These are phyloP conservation scores for Albifimbria verrucaria DNA, from an alignment of 2,329 filamentous ascomycete species.

Conservation along the genomic window DNA sequence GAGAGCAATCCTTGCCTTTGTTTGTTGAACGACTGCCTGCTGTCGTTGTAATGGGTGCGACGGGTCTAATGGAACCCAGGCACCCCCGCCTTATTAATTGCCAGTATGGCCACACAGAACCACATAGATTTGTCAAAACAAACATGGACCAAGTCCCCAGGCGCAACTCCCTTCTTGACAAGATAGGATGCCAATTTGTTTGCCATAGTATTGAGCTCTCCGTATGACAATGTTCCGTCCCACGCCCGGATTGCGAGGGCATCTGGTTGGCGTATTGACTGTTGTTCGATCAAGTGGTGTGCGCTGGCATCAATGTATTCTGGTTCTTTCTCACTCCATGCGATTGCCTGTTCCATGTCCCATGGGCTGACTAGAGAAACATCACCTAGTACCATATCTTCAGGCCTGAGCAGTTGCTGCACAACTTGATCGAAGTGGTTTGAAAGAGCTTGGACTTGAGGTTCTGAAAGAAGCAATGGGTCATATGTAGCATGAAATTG, in stretches of 20 bases:
- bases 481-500: background rate
- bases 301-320: background rate
- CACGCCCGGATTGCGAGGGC: background rate
- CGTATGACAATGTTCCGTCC: background rate
- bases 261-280: background rate
- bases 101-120: slow-evolving; percentile 28
- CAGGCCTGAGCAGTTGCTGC: background rate
- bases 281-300: background rate
- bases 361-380: background rate
- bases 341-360: background rate
- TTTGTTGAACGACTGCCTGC: slow-evolving; percentile 7
- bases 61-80: slow-evolving; percentile 30
- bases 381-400: background rate
- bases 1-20: slow-evolving; percentile 1
- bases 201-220: slow-evolving; percentile 18
- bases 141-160: slow-evolving; percentile 24
- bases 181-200: slow-evolving; percentile 31
- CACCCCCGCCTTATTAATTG: slow-evolving; percentile 31
- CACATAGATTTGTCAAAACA: slow-evolving; percentile 36
- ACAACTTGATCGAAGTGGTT: background rate
- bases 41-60: slow-evolving; percentile 27
- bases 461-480: background rate
- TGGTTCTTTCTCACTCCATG: background rate
- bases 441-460: background rate
- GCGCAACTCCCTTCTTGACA: slow-evolving; percentile 6